Conservation (phyloP, 768 basidiomycete species). For the Lyophyllum atratum region DNA sequence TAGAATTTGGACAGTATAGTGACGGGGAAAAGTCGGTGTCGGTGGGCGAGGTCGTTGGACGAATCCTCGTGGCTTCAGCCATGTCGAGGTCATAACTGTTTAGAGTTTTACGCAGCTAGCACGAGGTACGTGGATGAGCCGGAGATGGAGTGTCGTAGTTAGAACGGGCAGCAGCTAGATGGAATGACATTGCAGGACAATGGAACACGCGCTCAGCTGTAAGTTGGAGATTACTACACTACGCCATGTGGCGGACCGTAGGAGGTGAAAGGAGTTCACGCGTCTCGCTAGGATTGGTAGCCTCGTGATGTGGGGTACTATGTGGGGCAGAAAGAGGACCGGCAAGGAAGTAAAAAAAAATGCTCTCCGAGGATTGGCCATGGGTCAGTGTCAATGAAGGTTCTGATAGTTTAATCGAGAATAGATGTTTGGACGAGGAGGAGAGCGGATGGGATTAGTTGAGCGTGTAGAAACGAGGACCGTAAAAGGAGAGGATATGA, state of each 20-base stretch:
- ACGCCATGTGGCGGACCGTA: conserved; percentile 2
- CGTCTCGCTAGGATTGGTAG: too few species aligned
- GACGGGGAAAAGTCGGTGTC: conserved; percentile 8
- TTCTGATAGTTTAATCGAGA: conserved; percentile 5
- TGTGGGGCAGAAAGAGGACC: conserved; percentile 13
- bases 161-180: neutral
- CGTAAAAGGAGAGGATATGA: conserved; percentile 7
- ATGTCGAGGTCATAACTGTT: neutral
- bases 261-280: neutral
- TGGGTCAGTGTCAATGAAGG: neutral
- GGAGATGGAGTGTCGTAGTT: neutral
- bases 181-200: neutral
- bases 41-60: neutral
- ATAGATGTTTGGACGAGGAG: neutral
- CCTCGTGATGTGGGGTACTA: conserved; percentile 25
- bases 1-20: neutral
- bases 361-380: conserved; percentile 27
- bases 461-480: conserved; percentile 19
- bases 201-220: neutral
- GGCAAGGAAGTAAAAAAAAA: conserved; percentile 12
- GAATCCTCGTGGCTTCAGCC: neutral
- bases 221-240: neutral
- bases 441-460: neutral
- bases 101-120: conserved; percentile 6
- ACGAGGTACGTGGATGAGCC: neutral